A percentile compares a stretch with the other conserved stretches of the same genome.
phyloP scores from a whole-genome alignment of 2,329 filamentous ascomycete genomes.

The Cephalotrichum gorgonifer region DNA sequence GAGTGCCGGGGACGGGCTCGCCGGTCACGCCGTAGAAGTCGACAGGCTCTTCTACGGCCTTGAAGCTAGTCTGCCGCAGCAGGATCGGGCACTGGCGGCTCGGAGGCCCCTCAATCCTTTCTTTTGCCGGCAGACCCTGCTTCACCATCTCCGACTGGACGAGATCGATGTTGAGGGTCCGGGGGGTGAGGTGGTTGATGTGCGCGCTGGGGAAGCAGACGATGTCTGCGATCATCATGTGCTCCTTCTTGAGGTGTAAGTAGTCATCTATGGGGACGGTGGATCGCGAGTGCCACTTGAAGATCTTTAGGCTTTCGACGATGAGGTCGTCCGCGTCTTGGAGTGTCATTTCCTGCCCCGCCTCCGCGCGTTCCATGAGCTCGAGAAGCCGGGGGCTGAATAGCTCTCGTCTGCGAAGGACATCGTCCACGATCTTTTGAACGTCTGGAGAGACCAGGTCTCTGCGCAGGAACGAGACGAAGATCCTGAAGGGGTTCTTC shows the following conservation, averaged over 20 bases:
- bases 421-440: conserved; percentile 12
- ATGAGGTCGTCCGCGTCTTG: conserved; percentile 26
- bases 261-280: conserved; percentile 30
- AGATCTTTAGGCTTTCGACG: conserved; percentile 30
- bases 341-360: neutral
- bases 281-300: conserved; percentile 34
- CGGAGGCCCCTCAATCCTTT: conserved; percentile 40
- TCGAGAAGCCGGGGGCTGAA: neutral
- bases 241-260: conserved; percentile 25
- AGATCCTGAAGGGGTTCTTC: conserved; percentile 31
- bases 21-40: conserved; percentile 20
- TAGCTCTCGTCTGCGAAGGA: neutral
- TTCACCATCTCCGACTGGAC: conserved; percentile 31
- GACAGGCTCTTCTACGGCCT: conserved; percentile 36
- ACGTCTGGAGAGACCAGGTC: conserved; percentile 24
- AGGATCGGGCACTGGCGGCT: conserved; percentile 30
- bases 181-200: conserved; percentile 43
- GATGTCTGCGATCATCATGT: conserved; percentile 38
- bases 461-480: conserved; percentile 25
- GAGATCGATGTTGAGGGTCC: conserved; percentile 35
- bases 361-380: neutral
- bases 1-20: conserved; percentile 21
- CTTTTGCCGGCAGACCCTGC: conserved; percentile 31
- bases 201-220: conserved; percentile 30
- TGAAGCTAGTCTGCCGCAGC: conserved; percentile 42